Percentiles rank a stretch among this genome's conserved stretches.
These are phyloP conservation scores for Kwoniella botswanensis DNA, from an alignment of 768 basidiomycete genomes.

Conservation along the genomic window DNA sequence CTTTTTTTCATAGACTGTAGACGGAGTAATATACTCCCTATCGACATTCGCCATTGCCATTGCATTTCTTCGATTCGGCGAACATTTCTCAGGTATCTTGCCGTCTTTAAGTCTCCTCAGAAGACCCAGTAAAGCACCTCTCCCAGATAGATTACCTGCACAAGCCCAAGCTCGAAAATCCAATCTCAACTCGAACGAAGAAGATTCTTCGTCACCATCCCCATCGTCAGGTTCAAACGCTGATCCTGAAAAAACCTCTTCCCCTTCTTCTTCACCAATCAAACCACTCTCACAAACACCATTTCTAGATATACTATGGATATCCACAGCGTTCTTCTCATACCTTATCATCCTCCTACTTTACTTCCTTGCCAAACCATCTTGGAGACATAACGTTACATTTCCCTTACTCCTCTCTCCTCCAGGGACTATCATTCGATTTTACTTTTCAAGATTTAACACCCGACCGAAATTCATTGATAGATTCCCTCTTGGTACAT, in stretches of 20 bases:
- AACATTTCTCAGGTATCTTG: slow-evolving; percentile 65
- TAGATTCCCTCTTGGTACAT: slow-evolving; percentile 55
- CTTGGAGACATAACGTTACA: slow-evolving; percentile 76
- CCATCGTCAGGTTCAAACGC: background rate
- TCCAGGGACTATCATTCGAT: slow-evolving; percentile 85
- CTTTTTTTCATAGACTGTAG: slow-evolving; percentile 69
- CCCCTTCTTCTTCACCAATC: background rate
- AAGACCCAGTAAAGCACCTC: background rate
- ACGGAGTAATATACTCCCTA: slow-evolving; percentile 78
- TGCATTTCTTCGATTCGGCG: slow-evolving; percentile 77
- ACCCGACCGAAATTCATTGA: slow-evolving; percentile 55
- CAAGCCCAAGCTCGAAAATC: background rate
- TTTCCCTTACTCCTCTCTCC: slow-evolving; percentile 88
- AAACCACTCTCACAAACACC: slow-evolving; percentile 20
- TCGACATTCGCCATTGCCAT: slow-evolving; percentile 78
- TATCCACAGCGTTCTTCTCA: slow-evolving; percentile 66
- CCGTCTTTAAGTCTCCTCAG: slow-evolving; percentile 28
- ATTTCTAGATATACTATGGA: slow-evolving; percentile 64
- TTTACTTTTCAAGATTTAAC: slow-evolving; percentile 78
- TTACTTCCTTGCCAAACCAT: slow-evolving; percentile 73
- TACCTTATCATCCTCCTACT: slow-evolving; percentile 78
- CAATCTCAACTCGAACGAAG: background rate
- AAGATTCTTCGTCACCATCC: slow-evolving; percentile 7
- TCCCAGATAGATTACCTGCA: slow-evolving; percentile 39
- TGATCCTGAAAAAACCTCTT: background rate